Evolutionary conservation across 23 red algal species (phyloP), one percentile per base, ranked within the genome.

Genomic region (Gracilaria domingensis): DNA sequence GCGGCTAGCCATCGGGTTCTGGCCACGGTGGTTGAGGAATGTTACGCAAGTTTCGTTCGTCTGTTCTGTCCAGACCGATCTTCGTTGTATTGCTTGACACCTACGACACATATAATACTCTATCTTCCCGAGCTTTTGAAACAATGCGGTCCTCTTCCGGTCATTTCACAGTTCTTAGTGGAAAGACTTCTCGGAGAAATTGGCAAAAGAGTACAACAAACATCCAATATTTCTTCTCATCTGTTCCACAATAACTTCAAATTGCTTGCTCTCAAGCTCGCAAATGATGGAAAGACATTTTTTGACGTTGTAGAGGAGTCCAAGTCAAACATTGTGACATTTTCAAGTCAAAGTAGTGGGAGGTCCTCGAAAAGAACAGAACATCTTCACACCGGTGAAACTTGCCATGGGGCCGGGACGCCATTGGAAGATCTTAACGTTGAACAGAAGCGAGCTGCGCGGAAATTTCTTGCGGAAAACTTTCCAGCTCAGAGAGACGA

Each of bases 111-210:
- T 38, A 21, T 49, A 2, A 80, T 80, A 12, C 32, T 80, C 25
- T 49, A 80, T 56, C 25, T 80, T 2, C 76, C 48, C 14, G 42
- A 80, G 47, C 47, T 80, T 3, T 25, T 80, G 1, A 38, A 80
- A 35, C 18, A 80, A 38, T 80, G 76, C 33, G 45, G 45, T 58
- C 76, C 48, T 1, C 76, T 80, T 34, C 76, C 33, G 32, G 58
- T 34, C 11, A 60, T 32, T 0, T 80, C 76, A 12, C 76, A 80
- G 17, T 80, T 80, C 25, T 12, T 80, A 8, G 48, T 80, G 1
- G 76, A 80, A 30, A 80, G 76, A 80, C 32, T 80, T 7, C 32
- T 80, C 1, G 76, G 45, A 20, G 48, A 80, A n/a, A 57, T 37
- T 7, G 76, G 42, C 2, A 55, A 36, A 4, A 48, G 25, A 29